Evolutionary conservation across 345 rosid genomes (phyloP).

Genomic region (Salix viminalis): DNA sequence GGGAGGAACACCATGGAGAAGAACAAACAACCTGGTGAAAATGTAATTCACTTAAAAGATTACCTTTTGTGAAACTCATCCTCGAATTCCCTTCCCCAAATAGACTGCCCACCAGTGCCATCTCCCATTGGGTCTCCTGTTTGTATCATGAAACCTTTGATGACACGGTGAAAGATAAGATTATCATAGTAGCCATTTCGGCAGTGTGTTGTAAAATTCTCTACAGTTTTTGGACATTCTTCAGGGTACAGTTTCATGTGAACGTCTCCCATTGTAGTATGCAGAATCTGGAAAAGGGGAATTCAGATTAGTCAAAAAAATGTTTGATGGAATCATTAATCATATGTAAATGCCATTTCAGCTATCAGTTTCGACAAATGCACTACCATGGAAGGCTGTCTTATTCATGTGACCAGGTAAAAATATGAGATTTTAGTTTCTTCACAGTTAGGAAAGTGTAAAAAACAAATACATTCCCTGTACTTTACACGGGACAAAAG

Average conservation of each 20-base stretch:
- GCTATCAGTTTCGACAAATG: neutral
- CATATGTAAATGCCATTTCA: neutral
- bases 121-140: conserved; percentile 99
- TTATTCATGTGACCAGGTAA: neutral
- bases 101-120: conserved; percentile 99
- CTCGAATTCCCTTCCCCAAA: conserved; percentile 99
- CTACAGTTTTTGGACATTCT: conserved; percentile 98
- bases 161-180: conserved; percentile 90
- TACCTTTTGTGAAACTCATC: conserved; percentile 99
- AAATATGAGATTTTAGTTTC: neutral
- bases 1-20: neutral
- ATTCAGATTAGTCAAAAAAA: neutral
- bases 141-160: conserved; percentile 97
- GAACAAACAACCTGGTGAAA: neutral
- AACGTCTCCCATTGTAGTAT: conserved; percentile 92
- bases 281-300: conserved; percentile 51
- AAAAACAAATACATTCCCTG: neutral
- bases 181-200: conserved; percentile 94
- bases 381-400: neutral
- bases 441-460: neutral
- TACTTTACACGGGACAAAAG: neutral
- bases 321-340: neutral
- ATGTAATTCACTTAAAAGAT: neutral
- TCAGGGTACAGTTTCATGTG: conserved; percentile 93
- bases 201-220: conserved; percentile 95